A percentile compares a stretch with the other conserved stretches of the same genome.
phyloP scores from a whole-genome alignment of 345 rosid genomes.

The Camelina laxa region DNA sequence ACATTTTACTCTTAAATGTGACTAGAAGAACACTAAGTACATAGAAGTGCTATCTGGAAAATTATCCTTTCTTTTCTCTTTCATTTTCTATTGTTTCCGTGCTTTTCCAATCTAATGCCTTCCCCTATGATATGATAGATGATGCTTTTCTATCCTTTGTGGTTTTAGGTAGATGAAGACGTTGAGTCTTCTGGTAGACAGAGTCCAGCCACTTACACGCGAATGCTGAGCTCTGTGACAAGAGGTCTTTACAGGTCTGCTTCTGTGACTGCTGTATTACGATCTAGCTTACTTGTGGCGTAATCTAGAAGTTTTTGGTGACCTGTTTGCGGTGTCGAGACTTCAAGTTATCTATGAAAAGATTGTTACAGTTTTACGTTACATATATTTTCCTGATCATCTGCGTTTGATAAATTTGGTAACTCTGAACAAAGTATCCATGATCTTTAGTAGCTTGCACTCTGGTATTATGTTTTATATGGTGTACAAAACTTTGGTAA shows the following conservation, averaged over 20 bases:
- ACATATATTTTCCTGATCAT: not conserved
- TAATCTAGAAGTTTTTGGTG: slow-evolving; percentile 16
- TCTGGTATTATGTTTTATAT: slow-evolving; percentile 10
- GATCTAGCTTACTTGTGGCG: slow-evolving; percentile 9
- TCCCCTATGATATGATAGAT: not conserved
- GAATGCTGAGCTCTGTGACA: slow-evolving; percentile 66
- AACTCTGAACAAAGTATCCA: not conserved
- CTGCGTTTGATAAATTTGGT: not conserved
- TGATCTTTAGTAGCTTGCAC: slow-evolving; percentile 10
- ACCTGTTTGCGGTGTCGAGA: not conserved
- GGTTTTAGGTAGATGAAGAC: slow-evolving; percentile 72
- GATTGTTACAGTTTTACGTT: not conserved
- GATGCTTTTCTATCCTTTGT: slow-evolving; percentile 19
- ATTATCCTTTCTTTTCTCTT: not conserved
- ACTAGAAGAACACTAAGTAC: not conserved
- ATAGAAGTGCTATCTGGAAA: not conserved
- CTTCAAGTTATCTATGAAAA: slow-evolving; percentile 12
- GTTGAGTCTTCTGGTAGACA: slow-evolving; percentile 56
- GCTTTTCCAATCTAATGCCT: not conserved
- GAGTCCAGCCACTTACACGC: slow-evolving; percentile 73
- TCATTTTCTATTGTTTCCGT: not conserved
- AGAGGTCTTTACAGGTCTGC: slow-evolving; percentile 86
- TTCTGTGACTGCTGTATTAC: slow-evolving; percentile 26
- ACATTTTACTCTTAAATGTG: not conserved
- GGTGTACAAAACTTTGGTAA: slow-evolving; percentile 6